phyloP scores from a whole-genome alignment of 306 rosid species.

The Begonia fuchsioides region DNA sequence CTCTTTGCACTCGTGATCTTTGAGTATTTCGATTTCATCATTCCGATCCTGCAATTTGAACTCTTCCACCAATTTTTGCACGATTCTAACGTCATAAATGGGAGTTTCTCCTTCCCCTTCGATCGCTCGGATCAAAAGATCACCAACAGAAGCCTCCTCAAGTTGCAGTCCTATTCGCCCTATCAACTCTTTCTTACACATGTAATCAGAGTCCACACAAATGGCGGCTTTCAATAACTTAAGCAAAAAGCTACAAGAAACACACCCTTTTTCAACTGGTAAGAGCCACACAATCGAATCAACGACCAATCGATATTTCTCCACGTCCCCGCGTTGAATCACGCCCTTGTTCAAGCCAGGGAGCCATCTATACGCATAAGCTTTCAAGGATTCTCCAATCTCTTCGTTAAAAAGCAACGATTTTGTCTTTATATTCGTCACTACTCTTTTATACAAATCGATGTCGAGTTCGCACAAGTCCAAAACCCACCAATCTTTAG shows the following conservation, averaged over 20 bases:
- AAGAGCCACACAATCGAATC: constrained; percentile 60
- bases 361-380: constrained; percentile 65
- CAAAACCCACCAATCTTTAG: constrained; percentile 98
- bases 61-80: constrained; percentile 56
- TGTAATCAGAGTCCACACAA: constrained; percentile 38
- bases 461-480: constrained; percentile 90
- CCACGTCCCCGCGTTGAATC: constrained; percentile 39
- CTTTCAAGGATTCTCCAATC: constrained; percentile 86
- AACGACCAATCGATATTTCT: constrained; percentile 35
- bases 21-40: constrained; percentile 45
- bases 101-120: constrained; percentile 43
- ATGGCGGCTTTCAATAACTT: constrained; percentile 65
- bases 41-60: constrained; percentile 45
- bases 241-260: constrained; percentile 70
- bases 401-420: constrained; percentile 41
- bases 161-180: constrained; percentile 78
- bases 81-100: constrained; percentile 45
- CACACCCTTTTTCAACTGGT: constrained; percentile 67
- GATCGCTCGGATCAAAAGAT: constrained; percentile 52
- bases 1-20: constrained; percentile 26
- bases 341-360: constrained; percentile 77
- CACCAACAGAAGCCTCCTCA: constrained; percentile 77
- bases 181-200: constrained; percentile 39
- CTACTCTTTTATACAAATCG: constrained; percentile 54
- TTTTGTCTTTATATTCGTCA: constrained; percentile 41